phyloP scores from a whole-genome alignment of 768 basidiomycete species.

The Podaxis carcinomalis region DNA sequence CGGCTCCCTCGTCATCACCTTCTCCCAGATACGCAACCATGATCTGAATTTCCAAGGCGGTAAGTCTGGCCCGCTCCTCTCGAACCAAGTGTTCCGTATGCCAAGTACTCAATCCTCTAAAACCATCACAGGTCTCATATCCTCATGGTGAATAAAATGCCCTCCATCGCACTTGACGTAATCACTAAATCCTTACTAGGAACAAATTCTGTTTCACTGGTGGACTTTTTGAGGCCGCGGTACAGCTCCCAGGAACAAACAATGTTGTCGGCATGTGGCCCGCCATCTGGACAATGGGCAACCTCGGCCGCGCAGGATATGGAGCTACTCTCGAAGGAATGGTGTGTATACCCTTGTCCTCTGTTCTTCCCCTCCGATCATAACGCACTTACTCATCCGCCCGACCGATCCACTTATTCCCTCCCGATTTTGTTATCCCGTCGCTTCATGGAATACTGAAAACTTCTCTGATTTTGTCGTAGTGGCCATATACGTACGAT shows the following conservation, averaged over 20 bases:
- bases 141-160: conserved; percentile 30
- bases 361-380: neutral
- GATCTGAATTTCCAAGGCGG: conserved; percentile 64
- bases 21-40: conserved; percentile 55
- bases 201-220: conserved; percentile 88
- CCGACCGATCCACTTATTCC: neutral
- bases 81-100: neutral
- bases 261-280: conserved; percentile 72
- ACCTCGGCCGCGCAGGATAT: conserved; percentile 72
- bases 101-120: conserved; percentile 23
- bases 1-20: conserved; percentile 70
- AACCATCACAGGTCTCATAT: conserved; percentile 35
- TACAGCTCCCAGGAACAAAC: conserved; percentile 57
- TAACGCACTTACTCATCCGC: neutral
- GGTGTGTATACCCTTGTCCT: conserved; percentile 33
- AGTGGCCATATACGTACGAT: conserved; percentile 82
- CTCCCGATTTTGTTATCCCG: neutral
- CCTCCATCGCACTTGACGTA: conserved; percentile 21
- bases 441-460: neutral
- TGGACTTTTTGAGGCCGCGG: conserved; percentile 60
- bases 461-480: neutral
- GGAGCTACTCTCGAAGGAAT: conserved; percentile 81
- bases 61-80: conserved; percentile 21
- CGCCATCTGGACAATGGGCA: conserved; percentile 70
- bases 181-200: conserved; percentile 26